A percentile compares a stretch with the other conserved stretches of the same genome.
Evolutionary conservation across 2,329 filamentous ascomycete species (phyloP).

Genomic region (Beauveria brongniartii): DNA sequence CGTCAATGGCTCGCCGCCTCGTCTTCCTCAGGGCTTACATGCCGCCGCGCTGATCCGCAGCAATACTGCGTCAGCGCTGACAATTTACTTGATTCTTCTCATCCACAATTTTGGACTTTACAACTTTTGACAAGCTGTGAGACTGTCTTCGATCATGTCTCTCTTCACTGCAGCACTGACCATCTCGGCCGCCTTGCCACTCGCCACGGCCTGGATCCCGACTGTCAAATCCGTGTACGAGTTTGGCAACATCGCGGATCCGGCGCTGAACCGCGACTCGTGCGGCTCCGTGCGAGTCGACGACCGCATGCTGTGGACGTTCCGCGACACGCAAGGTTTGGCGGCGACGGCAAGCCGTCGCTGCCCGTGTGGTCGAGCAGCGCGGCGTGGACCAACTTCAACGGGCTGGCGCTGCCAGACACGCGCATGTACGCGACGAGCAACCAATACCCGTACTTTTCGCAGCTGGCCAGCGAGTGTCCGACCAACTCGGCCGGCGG

Average conservation of each 20-base stretch:
- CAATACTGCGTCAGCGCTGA: neutral
- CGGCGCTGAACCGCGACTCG: slow-evolving; percentile 6
- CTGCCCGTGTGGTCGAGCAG: slow-evolving; percentile 8
- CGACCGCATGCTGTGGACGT: slow-evolving; percentile 9
- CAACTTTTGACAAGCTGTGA: neutral
- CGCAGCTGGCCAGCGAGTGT: slow-evolving; percentile 1
- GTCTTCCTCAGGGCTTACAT: neutral
- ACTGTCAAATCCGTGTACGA: slow-evolving; percentile 12
- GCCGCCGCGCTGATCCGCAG: neutral
- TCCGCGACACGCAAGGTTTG: slow-evolving; percentile 7
- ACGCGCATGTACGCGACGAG: slow-evolving; percentile 7
- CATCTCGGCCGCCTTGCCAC: neutral
- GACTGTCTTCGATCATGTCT: neutral
- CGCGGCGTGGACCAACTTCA: slow-evolving; percentile 8
- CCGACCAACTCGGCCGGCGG: neutral
- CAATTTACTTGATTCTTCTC: neutral
- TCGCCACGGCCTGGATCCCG: slow-evolving; percentile 8
- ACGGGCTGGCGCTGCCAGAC: slow-evolving; percentile 2
- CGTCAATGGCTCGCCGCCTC: neutral
- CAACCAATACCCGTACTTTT: slow-evolving; percentile 7
- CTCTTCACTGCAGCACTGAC: neutral
- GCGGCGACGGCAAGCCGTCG: neutral
- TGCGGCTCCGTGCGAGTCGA: slow-evolving; percentile 8
- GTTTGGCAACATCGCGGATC: slow-evolving; percentile 2
- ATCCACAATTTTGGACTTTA: too few relatives aligned